Base-by-base conservation (phyloP, 805 yeast genomes). In the Sungouiella thailandica region DNA sequence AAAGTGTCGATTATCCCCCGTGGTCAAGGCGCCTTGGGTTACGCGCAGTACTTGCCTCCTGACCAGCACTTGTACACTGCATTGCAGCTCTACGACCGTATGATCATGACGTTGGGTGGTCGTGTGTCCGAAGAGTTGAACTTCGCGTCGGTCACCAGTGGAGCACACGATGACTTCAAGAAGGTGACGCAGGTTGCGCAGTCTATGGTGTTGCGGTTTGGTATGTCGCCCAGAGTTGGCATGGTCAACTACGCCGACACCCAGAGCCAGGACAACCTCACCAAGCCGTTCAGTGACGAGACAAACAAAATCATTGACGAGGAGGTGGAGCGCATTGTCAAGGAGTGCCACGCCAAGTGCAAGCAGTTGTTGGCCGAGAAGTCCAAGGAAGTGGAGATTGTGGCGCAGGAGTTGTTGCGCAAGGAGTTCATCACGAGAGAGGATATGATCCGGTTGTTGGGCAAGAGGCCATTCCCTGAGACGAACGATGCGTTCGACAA, bases 31-130 rank as follows among this genome's bases (percentile, higher is more conserved):
- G 95, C 96, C 10, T 67, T 88, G 36, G 97, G 97, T n/a, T 88
- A 89, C 57, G 96, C 97, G 3, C 96, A 89, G 60, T 85, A 88
- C 53, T 68, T 89, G 42, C 97, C 97, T 12, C 85, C 88, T 18
- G 97, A 89, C 58, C 83, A 82, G 49, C 85, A 83, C 45, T 70
- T 88, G 48, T 72, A 84, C 36, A 75, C 87, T 19, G 78, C 80
- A 29, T 80, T 81, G 50, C 93, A 89, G 55, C 76, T 83, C 49
- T 59, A 61, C 46, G 90, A 89, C 58, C 70, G 94, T 44, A 88
- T 89, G 88, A 78, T 83, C n/a, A 89, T 89, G 90, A 80, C 96
- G 0, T 63, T 89, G 22, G 97, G 96, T 39, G 97, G 97, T 7
- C 71, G 96, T 50, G 95, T 86, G 3, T 78, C 89, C 38, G 97